Percentiles rank a stretch among this genome's conserved stretches.
Evolutionary conservation across 192 early-diverging fungal species (phyloP).

Genomic region (Gryganskiella cystojenkinii): DNA sequence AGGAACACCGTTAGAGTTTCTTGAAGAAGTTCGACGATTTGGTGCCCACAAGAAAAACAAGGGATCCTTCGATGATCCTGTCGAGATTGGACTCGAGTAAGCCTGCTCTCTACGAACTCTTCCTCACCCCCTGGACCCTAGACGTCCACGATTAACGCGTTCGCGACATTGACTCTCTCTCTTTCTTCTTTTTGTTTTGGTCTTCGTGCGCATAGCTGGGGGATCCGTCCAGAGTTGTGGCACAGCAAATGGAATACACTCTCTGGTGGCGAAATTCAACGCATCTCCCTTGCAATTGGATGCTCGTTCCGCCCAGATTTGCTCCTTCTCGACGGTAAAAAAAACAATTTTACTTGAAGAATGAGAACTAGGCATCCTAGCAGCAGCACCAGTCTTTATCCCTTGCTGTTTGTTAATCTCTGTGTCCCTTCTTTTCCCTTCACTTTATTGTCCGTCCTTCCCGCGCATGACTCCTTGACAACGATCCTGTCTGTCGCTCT

Average conservation of each 20-base stretch:
- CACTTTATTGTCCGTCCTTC: too few species aligned
- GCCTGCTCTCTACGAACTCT: neutral
- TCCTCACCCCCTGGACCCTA: neutral
- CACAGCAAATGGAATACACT: slow-evolving; percentile 79
- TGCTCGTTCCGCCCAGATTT: slow-evolving; percentile 79
- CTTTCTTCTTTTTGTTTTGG: neutral
- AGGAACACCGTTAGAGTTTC: slow-evolving; percentile 79
- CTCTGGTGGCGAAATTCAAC: slow-evolving; percentile 90
- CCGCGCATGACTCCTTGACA: too few species aligned
- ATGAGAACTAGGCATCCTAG: too few species aligned
- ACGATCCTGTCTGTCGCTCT: too few species aligned
- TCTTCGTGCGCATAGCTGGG: slow-evolving; percentile 66
- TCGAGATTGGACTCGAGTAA: slow-evolving; percentile 46
- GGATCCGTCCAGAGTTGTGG: slow-evolving; percentile 74
- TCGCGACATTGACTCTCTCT: slow-evolving; percentile 14
- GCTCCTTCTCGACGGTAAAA: slow-evolving; percentile 82
- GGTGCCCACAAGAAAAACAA: slow-evolving; percentile 53
- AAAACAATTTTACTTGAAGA: too few species aligned
- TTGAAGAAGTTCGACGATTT: slow-evolving; percentile 67
- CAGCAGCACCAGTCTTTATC: neutral
- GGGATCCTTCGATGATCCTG: slow-evolving; percentile 65
- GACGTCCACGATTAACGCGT: neutral
- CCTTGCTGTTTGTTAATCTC: neutral
- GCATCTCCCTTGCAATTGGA: slow-evolving; percentile 83
- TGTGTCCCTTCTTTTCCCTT: neutral